Base-by-base conservation (phyloP, 495 filamentous ascomycete species). In the Barbatosphaeria neglecta region DNA sequence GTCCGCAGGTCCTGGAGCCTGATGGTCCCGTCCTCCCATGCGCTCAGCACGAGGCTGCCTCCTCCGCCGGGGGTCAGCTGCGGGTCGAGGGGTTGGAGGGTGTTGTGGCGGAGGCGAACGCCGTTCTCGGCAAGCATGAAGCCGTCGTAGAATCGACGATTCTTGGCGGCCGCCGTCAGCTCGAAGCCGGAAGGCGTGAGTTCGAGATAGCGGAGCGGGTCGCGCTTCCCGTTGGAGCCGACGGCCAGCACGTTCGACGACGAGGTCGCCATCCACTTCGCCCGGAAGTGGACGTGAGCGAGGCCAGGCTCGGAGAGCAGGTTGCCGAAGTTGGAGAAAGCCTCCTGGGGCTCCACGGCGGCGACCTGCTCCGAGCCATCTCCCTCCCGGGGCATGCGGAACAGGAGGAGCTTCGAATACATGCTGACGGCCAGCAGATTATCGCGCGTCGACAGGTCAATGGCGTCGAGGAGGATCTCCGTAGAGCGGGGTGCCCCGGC, bases 21-120 rank as follows among this genome's bases (percentile, higher is more conserved):
- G 37, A 63, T 53, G 2, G 60, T 70, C 2, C 70, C 70, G 27
- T 72, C 70, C 31, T 65, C 56, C 70, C 70, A 74, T 3, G 64
- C 60, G 38, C 64, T 70, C 18, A 74, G 67, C n/a, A 73, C 45
- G 16, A 65, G 38, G 16, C 54, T 64, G 4, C 60, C 65, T 1
- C 57, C 50, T 6, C 61, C 56, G 19, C 38, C 50, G 3, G 44
- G 57, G 15, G 61, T 35, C 4, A 54, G 55, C 16, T 52, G 45
- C 20, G 50, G 46, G 44, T 61, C 51, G 1, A 72, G 55, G 0
- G 68, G 66, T 42, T 67, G 55, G 1, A 74, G 51, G 2, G 69
- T 61, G 25, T 56, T 60, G 0, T 57, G 55, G 31, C 53, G 58
- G 11, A 65, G 35, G 31, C 58, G n/a, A n/a, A n/a, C n/a, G n/a